Conservation (phyloP, 2,329 filamentous ascomycete genomes). For the Xylaria hypoxylon region DNA sequence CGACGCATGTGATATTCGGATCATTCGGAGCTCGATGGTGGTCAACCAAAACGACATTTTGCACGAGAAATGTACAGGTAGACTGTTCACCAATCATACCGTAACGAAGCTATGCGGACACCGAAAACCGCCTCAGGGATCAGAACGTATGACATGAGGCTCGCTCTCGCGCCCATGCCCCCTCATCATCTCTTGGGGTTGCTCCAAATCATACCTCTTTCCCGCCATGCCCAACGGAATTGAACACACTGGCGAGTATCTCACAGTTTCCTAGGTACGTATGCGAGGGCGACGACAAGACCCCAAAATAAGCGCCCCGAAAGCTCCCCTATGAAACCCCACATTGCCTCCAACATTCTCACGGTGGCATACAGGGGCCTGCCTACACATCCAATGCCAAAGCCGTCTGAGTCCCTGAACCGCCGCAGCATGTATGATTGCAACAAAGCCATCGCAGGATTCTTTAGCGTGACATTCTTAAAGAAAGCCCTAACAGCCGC, state of each 20-base stretch:
- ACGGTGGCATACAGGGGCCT: not conserved
- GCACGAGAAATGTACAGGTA: not conserved
- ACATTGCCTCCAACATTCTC: slow-evolving; percentile 7
- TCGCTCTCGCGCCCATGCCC: not conserved
- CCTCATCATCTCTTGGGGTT: slow-evolving; percentile 12
- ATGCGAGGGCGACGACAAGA: not conserved
- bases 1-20: not conserved
- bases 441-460: slow-evolving; percentile 11
- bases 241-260: slow-evolving; percentile 3
- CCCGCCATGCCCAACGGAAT: slow-evolving; percentile 4
- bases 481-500: slow-evolving; percentile 7
- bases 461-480: slow-evolving; percentile 6
- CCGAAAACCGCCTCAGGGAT: not conserved
- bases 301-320: not conserved
- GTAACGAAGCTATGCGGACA: not conserved
- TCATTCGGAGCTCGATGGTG: not conserved
- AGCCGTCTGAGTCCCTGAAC: slow-evolving; percentile 2
- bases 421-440: slow-evolving; percentile 6
- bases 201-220: slow-evolving; percentile 21
- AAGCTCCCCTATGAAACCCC: not conserved
- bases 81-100: not conserved
- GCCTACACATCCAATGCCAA: slow-evolving; percentile 9
- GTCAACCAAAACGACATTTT: not conserved
- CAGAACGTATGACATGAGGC: not conserved
- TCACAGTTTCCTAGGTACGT: slow-evolving; percentile 9